Percentiles rank a stretch among this genome's conserved stretches.
Conservation (phyloP, 805 yeast genomes). For the Cyberlindnera galapagoensis region DNA sequence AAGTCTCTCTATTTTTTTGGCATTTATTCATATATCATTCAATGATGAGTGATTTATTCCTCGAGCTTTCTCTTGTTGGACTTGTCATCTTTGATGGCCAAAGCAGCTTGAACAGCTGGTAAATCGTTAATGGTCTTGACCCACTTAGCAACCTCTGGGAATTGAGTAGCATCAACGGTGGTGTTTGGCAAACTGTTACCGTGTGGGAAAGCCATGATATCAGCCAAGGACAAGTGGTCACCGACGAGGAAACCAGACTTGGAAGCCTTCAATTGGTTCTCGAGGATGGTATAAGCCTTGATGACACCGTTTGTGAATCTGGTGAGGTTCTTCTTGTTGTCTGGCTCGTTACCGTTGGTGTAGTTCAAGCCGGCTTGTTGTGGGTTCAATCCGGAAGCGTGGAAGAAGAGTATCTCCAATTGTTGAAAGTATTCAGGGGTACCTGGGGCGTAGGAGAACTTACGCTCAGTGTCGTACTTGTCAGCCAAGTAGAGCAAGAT, state of each 20-base stretch:
- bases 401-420: constrained; percentile 48
- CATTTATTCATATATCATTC: too few relatives aligned
- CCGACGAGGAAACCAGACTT: constrained; percentile 50
- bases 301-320: constrained; percentile 41
- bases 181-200: constrained; percentile 10
- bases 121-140: constrained; percentile 6
- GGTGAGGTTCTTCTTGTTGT: constrained; percentile 32
- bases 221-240: constrained; percentile 52
- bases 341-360: constrained; percentile 37
- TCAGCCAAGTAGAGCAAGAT: constrained; percentile 51
- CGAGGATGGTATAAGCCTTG: constrained; percentile 45
- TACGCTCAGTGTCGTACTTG: constrained; percentile 47
- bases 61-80: neutral
- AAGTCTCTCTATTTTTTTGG: too few relatives aligned
- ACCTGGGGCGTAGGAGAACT: constrained; percentile 29
- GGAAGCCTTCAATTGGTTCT: constrained; percentile 38
- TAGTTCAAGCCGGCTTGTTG: constrained; percentile 50
- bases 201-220: constrained; percentile 37
- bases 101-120: constrained; percentile 10
- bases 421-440: constrained; percentile 43
- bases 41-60: neutral
- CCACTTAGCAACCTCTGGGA: constrained; percentile 15
- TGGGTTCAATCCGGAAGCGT: constrained; percentile 52
- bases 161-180: constrained; percentile 7
- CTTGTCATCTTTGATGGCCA: too few relatives aligned